Percentiles rank a stretch among this genome's conserved stretches.
Conservation (phyloP, 1,284 basidiomycete species). For the Amylostereum areolatum region DNA sequence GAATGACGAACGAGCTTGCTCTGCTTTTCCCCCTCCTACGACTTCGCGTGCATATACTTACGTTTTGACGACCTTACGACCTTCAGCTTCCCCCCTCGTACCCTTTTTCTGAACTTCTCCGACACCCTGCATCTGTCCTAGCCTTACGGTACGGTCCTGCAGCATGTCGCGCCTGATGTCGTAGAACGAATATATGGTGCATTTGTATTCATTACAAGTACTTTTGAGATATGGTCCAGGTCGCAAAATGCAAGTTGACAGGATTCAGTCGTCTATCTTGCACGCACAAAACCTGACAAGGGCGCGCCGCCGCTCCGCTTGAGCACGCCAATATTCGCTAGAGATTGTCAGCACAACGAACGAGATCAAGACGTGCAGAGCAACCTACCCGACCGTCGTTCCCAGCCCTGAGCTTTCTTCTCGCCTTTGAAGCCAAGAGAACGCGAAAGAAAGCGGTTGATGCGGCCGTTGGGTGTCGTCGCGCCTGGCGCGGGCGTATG, state of each 20-base stretch:
- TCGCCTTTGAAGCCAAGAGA: slow-evolving; percentile 22
- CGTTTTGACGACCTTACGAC: too few species aligned
- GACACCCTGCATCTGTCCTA: too few species aligned
- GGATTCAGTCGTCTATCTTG: not conserved
- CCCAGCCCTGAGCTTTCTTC: slow-evolving; percentile 22
- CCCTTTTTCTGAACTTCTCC: too few species aligned
- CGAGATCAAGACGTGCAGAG: not conserved
- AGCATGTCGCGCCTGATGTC: too few species aligned
- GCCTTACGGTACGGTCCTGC: too few species aligned
- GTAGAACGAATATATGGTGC: too few species aligned
- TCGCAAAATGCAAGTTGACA: not conserved
- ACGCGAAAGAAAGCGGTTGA: slow-evolving; percentile 21
- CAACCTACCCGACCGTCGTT: slow-evolving; percentile 25
- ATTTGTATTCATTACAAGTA: too few species aligned
- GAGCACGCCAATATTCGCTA: slow-evolving; percentile 11
- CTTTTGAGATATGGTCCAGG: too few species aligned
- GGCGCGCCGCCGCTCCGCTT: slow-evolving; percentile 13
- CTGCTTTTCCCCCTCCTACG: too few species aligned
- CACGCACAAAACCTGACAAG: slow-evolving; percentile 11
- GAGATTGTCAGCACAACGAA: not conserved
- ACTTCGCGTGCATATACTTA: too few species aligned
- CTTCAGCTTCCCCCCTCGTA: too few species aligned
- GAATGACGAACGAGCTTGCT: not conserved
- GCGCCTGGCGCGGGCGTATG: slow-evolving; percentile 13
- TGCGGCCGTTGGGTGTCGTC: slow-evolving; percentile 17